Percentiles rank a stretch among this genome's conserved stretches.
Conservation (phyloP, 192 early-diverging fungal genomes). For the Chytriomyces sp. region DNA sequence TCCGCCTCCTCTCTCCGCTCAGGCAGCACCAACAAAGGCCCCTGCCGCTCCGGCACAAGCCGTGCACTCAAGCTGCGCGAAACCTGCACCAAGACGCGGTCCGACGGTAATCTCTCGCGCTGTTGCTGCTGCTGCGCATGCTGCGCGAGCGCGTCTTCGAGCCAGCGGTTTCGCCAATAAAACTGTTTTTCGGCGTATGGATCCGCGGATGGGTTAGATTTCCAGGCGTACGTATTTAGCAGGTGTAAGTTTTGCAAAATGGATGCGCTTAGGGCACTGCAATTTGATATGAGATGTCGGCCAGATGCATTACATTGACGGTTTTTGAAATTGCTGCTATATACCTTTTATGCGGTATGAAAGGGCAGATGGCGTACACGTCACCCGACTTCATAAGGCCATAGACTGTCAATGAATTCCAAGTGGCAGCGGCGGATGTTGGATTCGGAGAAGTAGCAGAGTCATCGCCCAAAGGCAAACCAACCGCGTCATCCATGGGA, state of each 20-base stretch:
- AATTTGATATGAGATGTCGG: too few species aligned
- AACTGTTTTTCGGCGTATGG: conserved; percentile 5
- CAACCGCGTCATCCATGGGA: background rate
- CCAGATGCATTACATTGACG: too few species aligned
- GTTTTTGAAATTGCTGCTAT: background rate
- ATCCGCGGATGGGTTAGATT: conserved; percentile 8
- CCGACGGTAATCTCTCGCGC: conserved; percentile 6
- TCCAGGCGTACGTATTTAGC: background rate
- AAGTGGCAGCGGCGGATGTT: background rate
- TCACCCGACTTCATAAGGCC: conserved; percentile 25
- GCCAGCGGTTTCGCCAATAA: conserved; percentile 27
- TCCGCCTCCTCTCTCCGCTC: background rate
- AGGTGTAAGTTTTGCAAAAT: background rate
- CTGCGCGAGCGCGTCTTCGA: conserved; percentile 16
- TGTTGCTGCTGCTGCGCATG: background rate
- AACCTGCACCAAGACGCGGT: background rate
- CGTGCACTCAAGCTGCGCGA: background rate
- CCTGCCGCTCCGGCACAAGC: conserved; percentile 5
- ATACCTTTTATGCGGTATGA: conserved; percentile 23
- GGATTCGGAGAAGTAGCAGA: background rate
- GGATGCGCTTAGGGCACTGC: background rate
- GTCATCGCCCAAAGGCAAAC: background rate
- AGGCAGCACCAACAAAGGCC: background rate
- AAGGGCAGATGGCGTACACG: conserved; percentile 24
- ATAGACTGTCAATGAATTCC: conserved; percentile 30